Evolutionary conservation across 2,329 filamentous ascomycete genomes (phyloP).

Genomic region (Curvularia sp.): DNA sequence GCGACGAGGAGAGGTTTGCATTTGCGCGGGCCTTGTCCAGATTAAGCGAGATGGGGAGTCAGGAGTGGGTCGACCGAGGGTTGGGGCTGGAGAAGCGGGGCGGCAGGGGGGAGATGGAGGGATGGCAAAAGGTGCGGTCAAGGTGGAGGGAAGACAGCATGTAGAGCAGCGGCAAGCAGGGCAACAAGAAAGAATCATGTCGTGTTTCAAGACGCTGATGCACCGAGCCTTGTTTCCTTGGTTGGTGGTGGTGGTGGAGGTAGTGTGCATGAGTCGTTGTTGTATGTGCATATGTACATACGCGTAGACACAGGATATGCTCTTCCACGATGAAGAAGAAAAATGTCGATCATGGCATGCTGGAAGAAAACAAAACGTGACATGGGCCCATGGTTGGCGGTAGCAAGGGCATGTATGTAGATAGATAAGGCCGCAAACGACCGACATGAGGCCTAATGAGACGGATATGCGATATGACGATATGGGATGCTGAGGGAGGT

Average conservation of each 20-base stretch:
- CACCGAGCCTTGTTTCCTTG: not conserved
- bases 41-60: conserved; percentile 89
- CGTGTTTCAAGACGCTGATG: not conserved
- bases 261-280: conserved; percentile 2
- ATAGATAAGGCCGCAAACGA: conserved; percentile 2
- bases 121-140: conserved; percentile 70
- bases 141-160: conserved; percentile 64
- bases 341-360: not conserved
- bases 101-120: conserved; percentile 70
- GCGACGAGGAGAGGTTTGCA: conserved; percentile 95
- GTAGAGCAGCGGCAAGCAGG: conserved; percentile 21
- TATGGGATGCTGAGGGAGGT: not conserved
- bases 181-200: not conserved
- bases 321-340: not conserved
- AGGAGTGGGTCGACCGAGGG: conserved; percentile 90
- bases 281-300: not conserved
- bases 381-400: not conserved
- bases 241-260: no score
- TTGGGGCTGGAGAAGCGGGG: conserved; percentile 68
- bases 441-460: conserved; percentile 10
- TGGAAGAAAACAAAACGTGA: not conserved
- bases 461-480: conserved; percentile 1
- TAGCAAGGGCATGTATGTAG: not conserved
- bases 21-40: conserved; percentile 88
- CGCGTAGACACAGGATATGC: not conserved